Conservation (phyloP, 2,329 filamentous ascomycete species). For the Bipolaris zeicola region DNA sequence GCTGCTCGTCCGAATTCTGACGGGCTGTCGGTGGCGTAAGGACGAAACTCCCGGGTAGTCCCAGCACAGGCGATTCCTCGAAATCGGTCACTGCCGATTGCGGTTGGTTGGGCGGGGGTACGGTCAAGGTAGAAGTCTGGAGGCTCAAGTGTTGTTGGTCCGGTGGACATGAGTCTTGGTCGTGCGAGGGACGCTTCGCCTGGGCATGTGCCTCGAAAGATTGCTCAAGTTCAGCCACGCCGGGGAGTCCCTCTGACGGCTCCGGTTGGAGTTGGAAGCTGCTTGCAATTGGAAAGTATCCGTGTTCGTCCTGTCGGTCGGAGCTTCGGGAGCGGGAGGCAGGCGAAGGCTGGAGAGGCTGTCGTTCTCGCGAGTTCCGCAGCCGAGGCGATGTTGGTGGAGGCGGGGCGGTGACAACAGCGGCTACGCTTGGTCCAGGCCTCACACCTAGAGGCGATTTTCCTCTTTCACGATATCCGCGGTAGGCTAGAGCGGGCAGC, state of each 20-base stretch:
- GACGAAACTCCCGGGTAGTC: conserved; percentile 67
- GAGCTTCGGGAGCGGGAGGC: conserved; percentile 24
- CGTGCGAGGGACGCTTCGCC: conserved; percentile 11
- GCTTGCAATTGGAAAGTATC: conserved; percentile 31
- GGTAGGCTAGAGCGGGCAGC: conserved; percentile 39
- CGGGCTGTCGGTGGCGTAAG: conserved; percentile 37
- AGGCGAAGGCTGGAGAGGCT: conserved; percentile 36
- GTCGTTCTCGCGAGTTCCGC: conserved; percentile 43
- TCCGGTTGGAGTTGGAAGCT: conserved; percentile 21
- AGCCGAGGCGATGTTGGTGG: conserved; percentile 42
- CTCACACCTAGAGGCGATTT: conserved; percentile 34
- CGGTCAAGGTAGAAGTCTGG: conserved; percentile 33
- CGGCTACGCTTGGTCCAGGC: conserved; percentile 35
- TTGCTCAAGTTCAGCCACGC: conserved; percentile 6
- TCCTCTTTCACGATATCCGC: conserved; percentile 39
- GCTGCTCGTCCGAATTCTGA: conserved; percentile 26
- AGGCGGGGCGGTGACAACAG: conserved; percentile 38
- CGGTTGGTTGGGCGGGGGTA: conserved; percentile 38
- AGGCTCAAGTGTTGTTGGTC: conserved; percentile 33
- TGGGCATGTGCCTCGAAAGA: conserved; percentile 9
- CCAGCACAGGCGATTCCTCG: conserved; percentile 69
- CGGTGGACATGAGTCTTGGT: conserved; percentile 13
- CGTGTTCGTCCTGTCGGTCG: conserved; percentile 28
- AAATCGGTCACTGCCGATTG: conserved; percentile 51
- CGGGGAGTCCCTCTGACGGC: conserved; percentile 4